These are phyloP conservation scores for Nothophoma quercina DNA, from an alignment of 2,329 filamentous ascomycete genomes.

Conservation along the genomic window DNA sequence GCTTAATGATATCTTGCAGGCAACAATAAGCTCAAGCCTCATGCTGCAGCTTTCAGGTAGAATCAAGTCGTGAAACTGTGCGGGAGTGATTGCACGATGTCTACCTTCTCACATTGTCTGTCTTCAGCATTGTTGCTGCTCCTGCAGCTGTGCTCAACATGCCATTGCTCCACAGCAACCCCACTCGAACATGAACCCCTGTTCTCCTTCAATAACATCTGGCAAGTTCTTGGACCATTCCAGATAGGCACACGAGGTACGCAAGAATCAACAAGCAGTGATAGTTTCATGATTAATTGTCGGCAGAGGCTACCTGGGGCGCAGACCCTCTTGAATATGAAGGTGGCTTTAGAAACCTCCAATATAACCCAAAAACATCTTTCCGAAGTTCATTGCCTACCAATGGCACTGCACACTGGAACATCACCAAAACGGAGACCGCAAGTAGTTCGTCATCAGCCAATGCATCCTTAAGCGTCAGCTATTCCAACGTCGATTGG, in stretches of 20 bases:
- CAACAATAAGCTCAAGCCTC: background rate
- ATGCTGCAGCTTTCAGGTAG: background rate
- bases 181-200: slow-evolving; percentile 29
- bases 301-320: slow-evolving; percentile 64
- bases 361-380: slow-evolving; percentile 50
- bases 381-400: slow-evolving; percentile 61
- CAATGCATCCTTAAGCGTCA: slow-evolving; percentile 53
- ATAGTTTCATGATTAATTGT: slow-evolving; percentile 21
- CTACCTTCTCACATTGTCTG: background rate
- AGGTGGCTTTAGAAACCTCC: slow-evolving; percentile 61
- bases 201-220: slow-evolving; percentile 49
- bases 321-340: slow-evolving; percentile 63
- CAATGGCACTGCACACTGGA: slow-evolving; percentile 62
- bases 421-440: slow-evolving; percentile 44
- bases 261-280: slow-evolving; percentile 20
- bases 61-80: background rate
- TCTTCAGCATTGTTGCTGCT: slow-evolving; percentile 13
- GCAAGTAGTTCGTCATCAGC: slow-evolving; percentile 32
- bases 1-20: slow-evolving; percentile 7
- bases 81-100: background rate
- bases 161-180: slow-evolving; percentile 26
- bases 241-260: slow-evolving; percentile 66
- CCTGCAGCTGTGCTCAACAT: slow-evolving; percentile 19
- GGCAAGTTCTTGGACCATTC: slow-evolving; percentile 65
- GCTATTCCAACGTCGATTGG: slow-evolving; percentile 63